These are phyloP conservation scores for Limnanthes douglasii DNA, from an alignment of 345 rosid species.

Conservation along the genomic window DNA sequence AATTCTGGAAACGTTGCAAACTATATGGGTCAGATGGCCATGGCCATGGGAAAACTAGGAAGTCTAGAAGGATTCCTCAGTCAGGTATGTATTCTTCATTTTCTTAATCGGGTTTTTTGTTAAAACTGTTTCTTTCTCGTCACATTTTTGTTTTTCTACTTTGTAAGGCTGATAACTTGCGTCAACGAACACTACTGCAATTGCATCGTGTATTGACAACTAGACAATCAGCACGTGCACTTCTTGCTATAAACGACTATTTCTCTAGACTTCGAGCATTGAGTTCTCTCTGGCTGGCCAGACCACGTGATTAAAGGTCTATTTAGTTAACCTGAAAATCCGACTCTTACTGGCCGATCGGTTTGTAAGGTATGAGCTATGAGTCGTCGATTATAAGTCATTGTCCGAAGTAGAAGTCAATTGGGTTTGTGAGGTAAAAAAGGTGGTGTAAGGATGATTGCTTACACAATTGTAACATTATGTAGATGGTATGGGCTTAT, in stretches of 20 bases:
- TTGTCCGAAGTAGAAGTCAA: no score
- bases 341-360: not conserved
- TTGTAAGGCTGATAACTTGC: constrained; percentile 52
- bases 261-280: constrained; percentile 64
- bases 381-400: no score
- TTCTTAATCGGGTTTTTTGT: no score
- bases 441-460: no score
- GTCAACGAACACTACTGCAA: constrained; percentile 61
- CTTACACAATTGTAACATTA: no score
- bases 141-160: not conserved
- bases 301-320: constrained; percentile 37
- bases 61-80: constrained; percentile 73
- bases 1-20: constrained; percentile 75
- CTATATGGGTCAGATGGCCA: constrained; percentile 99
- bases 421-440: no score
- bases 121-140: no score
- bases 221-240: constrained; percentile 65
- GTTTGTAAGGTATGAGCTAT: not conserved
- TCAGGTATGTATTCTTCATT: constrained; percentile 39
- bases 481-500: no score
- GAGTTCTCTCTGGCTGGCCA: constrained; percentile 67
- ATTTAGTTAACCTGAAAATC: not conserved
- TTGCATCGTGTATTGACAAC: constrained; percentile 63
- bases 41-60: constrained; percentile 98
- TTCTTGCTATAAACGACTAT: constrained; percentile 56